Conservation (phyloP, 768 basidiomycete species). For the Boletus barrowsii region DNA sequence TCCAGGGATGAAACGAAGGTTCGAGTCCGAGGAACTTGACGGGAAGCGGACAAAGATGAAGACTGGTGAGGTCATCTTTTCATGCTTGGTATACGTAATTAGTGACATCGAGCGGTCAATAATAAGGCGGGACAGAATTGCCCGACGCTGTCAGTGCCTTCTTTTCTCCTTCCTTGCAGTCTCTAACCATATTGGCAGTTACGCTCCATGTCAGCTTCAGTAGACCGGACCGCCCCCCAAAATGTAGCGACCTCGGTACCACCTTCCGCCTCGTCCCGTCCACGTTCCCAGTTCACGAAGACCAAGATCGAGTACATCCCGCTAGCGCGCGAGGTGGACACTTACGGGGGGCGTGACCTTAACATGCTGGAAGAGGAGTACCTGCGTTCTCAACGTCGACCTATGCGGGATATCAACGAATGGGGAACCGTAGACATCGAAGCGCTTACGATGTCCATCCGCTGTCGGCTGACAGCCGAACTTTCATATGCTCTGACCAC, state of each 20-base stretch:
- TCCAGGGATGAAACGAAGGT: conserved; percentile 71
- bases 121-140: conserved; percentile 41
- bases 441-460: conserved; percentile 87
- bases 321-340: conserved; percentile 68
- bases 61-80: conserved; percentile 52
- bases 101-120: conserved; percentile 23
- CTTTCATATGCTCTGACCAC: conserved; percentile 89
- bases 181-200: conserved; percentile 16
- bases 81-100: conserved; percentile 24
- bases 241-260: conserved; percentile 29
- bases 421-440: conserved; percentile 91
- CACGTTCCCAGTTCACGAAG: conserved; percentile 53
- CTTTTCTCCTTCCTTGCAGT: conserved; percentile 6
- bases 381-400: conserved; percentile 47
- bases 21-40: conserved; percentile 62
- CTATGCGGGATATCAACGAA: conserved; percentile 71
- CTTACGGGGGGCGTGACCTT: conserved; percentile 80
- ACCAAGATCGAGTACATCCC: conserved; percentile 90
- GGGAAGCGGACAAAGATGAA: conserved; percentile 70
- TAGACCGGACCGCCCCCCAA: conserved; percentile 16
- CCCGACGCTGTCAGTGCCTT: conserved; percentile 45
- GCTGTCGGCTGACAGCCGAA: conserved; percentile 80
- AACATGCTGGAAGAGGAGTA: conserved; percentile 63
- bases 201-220: conserved; percentile 17
- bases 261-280: conserved; percentile 32